Conservation (phyloP, 345 rosid genomes). For the Arabidopsis arenosa region DNA sequence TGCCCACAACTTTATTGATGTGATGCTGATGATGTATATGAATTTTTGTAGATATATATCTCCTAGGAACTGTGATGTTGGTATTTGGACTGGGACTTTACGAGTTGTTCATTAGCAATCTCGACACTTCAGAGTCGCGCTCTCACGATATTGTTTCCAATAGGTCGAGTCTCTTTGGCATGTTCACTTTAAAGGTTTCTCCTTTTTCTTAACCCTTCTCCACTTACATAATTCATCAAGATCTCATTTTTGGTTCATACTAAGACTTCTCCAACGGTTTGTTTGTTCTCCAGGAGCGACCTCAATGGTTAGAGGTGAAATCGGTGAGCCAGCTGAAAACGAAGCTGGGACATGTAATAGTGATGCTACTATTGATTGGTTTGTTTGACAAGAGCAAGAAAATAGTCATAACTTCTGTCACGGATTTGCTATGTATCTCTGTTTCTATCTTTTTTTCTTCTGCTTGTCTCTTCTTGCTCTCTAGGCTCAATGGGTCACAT, state of each 20-base stretch:
- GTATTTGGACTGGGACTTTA: constrained; percentile 97
- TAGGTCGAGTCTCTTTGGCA: constrained; percentile 74
- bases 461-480: constrained; percentile 78
- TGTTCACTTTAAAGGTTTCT: constrained; percentile 75
- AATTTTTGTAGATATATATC: constrained; percentile 71
- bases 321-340: constrained; percentile 82
- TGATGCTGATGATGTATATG: constrained; percentile 12
- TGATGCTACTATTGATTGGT: constrained; percentile 92
- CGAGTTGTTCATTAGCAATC: constrained; percentile 86
- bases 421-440: constrained; percentile 83
- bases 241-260: constrained; percentile 12
- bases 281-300: constrained; percentile 63
- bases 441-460: constrained; percentile 79
- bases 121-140: constrained; percentile 57
- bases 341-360: constrained; percentile 91
- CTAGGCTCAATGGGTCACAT: constrained; percentile 64
- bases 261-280: background rate
- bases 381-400: constrained; percentile 86
- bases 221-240: background rate
- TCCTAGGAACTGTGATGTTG: constrained; percentile 93
- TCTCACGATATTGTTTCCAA: constrained; percentile 46
- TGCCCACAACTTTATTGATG: background rate
- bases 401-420: constrained; percentile 61
- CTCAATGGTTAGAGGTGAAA: constrained; percentile 83
- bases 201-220: background rate